Evolutionary conservation across 129 eudicot species (phyloP), one percentile per base, ranked within the genome.

Genomic region (Helianthus tuberosus): DNA sequence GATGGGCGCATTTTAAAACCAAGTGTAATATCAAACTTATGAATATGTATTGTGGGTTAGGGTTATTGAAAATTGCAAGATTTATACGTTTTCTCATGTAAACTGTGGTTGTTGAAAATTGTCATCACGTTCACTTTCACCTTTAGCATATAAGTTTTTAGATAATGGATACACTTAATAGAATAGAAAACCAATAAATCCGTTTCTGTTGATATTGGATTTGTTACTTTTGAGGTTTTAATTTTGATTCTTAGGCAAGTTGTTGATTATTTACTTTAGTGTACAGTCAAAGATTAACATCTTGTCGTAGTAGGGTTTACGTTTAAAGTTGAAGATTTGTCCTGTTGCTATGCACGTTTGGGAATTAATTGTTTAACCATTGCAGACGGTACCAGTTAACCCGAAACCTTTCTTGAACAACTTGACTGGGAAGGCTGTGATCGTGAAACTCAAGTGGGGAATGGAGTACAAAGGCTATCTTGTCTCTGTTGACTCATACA

Each of bases 391-490:
- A 68, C 96, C 96, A 5, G 96, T 89, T 67, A 89, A 89, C 68
- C 96, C 96, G 27, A 91, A 88, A 58, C 97, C 97, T 13, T 91
- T 91, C 68, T 80, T 91, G 90, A 91, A 91, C 89, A 91, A 91
- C 72, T 71, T 91, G 84, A 91, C 96, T 61, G 97, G 97, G 65
- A 91, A 91, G 81, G 83, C 78, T 43, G 96, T 91, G 60, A 84
- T 91, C 70, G 97, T 91, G 55, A 91, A 91, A 65, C 87, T 91
- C 74, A 88, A 91, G 72, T 88, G 97, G 97, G 97, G 97, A 78
- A 88, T 91, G 96, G 97, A 91, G 65, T 91, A 91, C 83, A 91
- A 91, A 86, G 97, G 97, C 14, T 89, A 43, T 76, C 96, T 91
- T 16, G 96, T 89, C 71, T 89, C 97, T 0, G 96, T 89, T 27